phyloP scores from a whole-genome alignment of 495 filamentous ascomycete genomes.

The Bryoglossum gracile region DNA sequence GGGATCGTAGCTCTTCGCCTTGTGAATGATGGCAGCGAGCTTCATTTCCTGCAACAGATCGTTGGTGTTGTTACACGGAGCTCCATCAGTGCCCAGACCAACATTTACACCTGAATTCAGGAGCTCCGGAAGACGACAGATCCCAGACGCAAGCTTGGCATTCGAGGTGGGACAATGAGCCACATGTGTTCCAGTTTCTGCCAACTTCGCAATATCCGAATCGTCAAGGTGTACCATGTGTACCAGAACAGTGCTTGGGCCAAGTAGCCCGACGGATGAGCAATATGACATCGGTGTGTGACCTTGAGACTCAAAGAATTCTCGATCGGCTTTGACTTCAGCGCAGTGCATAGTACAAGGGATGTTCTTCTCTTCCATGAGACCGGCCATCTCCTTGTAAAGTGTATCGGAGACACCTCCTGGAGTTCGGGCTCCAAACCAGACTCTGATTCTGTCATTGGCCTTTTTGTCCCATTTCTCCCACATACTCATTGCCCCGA shows the following conservation, averaged over 20 bases:
- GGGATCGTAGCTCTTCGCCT: slow-evolving; percentile 38
- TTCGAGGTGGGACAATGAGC: slow-evolving; percentile 46
- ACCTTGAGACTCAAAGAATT: slow-evolving; percentile 34
- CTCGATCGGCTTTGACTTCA: slow-evolving; percentile 32
- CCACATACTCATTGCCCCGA: slow-evolving; percentile 37
- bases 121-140: slow-evolving; percentile 37
- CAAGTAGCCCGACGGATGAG: slow-evolving; percentile 33
- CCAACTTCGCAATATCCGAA: slow-evolving; percentile 34
- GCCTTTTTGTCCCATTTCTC: slow-evolving; percentile 39
- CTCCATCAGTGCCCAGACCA: slow-evolving; percentile 41
- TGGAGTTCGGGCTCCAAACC: slow-evolving; percentile 45
- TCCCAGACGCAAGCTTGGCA: slow-evolving; percentile 43
- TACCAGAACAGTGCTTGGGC: slow-evolving; percentile 33
- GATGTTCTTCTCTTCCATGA: slow-evolving; percentile 27
- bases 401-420: slow-evolving; percentile 40
- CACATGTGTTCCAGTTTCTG: slow-evolving; percentile 36
- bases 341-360: slow-evolving; percentile 30
- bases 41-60: slow-evolving; percentile 48
- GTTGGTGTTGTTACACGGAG: slow-evolving; percentile 44
- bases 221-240: slow-evolving; percentile 44
- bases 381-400: slow-evolving; percentile 38
- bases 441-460: slow-evolving; percentile 41
- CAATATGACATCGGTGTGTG: slow-evolving; percentile 41
- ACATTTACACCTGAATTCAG: slow-evolving; percentile 34
- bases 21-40: slow-evolving; percentile 44